A percentile compares a stretch with the other conserved stretches of the same genome.
These are phyloP conservation scores for Dendrobium chrysotoxum DNA, from an alignment of 106 monocot genomes.

Conservation along the genomic window DNA sequence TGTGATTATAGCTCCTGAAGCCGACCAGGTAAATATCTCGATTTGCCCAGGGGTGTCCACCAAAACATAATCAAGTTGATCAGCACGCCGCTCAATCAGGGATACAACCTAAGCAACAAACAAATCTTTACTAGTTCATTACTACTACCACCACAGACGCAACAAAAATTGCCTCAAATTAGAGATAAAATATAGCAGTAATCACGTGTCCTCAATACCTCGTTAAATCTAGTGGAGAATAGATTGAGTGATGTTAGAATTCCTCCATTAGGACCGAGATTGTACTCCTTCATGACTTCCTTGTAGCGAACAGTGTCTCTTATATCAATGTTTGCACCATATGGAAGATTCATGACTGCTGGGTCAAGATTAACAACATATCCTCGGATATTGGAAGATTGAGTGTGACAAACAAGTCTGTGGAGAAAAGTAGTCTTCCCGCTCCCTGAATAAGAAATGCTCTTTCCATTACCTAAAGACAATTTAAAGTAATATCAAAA, in stretches of 20 bases:
- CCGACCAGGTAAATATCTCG: conserved; percentile 99
- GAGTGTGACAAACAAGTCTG: conserved; percentile 63
- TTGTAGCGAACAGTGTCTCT: conserved; percentile 88
- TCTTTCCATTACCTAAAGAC: not conserved
- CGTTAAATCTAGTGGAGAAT: conserved; percentile 82
- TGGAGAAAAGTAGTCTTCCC: conserved; percentile 92
- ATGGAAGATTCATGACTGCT: conserved; percentile 85
- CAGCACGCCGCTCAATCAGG: conserved; percentile 78
- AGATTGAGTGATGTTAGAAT: conserved; percentile 91
- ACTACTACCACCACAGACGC: not conserved
- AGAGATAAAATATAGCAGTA: not conserved
- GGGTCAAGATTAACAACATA: conserved; percentile 95
- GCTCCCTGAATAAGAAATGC: conserved; percentile 39
- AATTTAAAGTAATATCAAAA: not conserved
- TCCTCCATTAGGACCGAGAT: conserved; percentile 92
- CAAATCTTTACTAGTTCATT: not conserved
- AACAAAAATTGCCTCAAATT: not conserved
- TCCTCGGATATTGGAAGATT: conserved; percentile 55
- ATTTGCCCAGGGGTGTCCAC: conserved; percentile 98
- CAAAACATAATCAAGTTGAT: conserved; percentile 90
- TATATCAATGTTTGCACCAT: conserved; percentile 93
- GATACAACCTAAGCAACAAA: conserved; percentile 62
- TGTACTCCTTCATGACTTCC: conserved; percentile 99
- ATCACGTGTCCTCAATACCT: conserved; percentile 24
- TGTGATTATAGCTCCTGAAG: conserved; percentile 93